Base-by-base conservation (phyloP, 2,329 filamentous ascomycete genomes). In the Emergomyces orientalis region DNA sequence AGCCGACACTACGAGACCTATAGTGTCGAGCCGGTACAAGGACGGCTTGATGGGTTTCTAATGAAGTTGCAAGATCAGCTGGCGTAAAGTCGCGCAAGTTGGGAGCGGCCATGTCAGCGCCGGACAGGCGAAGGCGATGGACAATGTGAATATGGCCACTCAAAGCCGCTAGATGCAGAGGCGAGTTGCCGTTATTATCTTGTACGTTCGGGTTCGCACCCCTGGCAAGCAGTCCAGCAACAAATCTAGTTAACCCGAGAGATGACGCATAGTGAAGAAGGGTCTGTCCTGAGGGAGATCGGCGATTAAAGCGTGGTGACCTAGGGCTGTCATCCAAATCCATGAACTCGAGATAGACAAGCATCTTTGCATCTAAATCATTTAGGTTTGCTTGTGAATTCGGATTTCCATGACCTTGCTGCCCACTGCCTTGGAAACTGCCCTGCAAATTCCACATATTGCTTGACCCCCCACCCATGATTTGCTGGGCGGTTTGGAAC, bases 201-300 rank as follows among this genome's bases (percentile, higher is more conserved):
- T 86, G 83, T 45, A 86, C 79, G 69, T 93, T 86, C 0, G 88
- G 85, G 70, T 88, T 88, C 25, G 89, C 90, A n/a, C 90, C 89
- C 66, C 89, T 84, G 11, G 87, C 88, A 25, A 95, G 78, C 32
- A 95, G 81, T 37, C 87, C 89, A 14, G 88, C 88, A 59, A 89
- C 89, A 66, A 95, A 88, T 56, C 88, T 84, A 66, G 87, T 84
- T 67, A 91, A 83, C 6, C 90, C 90, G 14, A 92, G 77, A 9
- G 88, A 88, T 68, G 86, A 89, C 1, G 89, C 89, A 65, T 92
- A 79, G 70, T 94, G 90, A 65, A 95, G 82, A 82, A 95, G 87
- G 1, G 88, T 91, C 71, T 93, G 89, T n/a, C 66, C 90, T 14
- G 85, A 89, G 1, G 83, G 76, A 68, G 78, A 77, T 63, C 82